phyloP scores from a whole-genome alignment of 1,284 basidiomycete species.

The Tilletia caries region DNA sequence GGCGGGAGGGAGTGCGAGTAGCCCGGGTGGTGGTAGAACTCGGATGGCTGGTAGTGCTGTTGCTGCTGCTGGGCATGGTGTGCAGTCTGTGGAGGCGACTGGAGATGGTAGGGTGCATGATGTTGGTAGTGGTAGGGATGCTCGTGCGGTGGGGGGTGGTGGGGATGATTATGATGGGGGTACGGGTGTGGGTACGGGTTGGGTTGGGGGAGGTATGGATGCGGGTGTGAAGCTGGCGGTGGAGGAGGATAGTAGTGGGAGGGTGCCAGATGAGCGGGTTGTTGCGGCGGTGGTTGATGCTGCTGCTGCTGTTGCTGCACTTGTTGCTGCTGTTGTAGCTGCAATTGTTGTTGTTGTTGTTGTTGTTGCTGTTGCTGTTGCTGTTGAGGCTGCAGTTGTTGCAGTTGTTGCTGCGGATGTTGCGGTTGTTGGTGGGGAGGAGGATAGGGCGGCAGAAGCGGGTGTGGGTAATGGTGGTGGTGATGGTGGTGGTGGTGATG shows the following conservation, averaged over 20 bases:
- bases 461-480: not conserved
- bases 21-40: too few relatives aligned
- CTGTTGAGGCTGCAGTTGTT: not conserved
- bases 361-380: not conserved
- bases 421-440: not conserved
- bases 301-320: too few relatives aligned
- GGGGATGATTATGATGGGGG: not conserved
- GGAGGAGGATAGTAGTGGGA: too few relatives aligned
- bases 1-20: too few relatives aligned
- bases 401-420: not conserved
- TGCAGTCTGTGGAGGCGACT: not conserved
- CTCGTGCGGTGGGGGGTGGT: not conserved
- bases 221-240: too few relatives aligned
- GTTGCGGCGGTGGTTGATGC: not conserved
- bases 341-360: too few relatives aligned
- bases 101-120: not conserved
- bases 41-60: too few relatives aligned
- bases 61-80: too few relatives aligned
- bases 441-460: not conserved
- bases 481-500: not conserved
- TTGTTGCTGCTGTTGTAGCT: too few relatives aligned
- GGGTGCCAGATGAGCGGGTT: too few relatives aligned
- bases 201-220: not conserved
- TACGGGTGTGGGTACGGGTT: too few relatives aligned
- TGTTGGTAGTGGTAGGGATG: not conserved